These are phyloP conservation scores for Cryptococcus sp. DNA, from an alignment of 1,284 basidiomycete species.

Conservation along the genomic window DNA sequence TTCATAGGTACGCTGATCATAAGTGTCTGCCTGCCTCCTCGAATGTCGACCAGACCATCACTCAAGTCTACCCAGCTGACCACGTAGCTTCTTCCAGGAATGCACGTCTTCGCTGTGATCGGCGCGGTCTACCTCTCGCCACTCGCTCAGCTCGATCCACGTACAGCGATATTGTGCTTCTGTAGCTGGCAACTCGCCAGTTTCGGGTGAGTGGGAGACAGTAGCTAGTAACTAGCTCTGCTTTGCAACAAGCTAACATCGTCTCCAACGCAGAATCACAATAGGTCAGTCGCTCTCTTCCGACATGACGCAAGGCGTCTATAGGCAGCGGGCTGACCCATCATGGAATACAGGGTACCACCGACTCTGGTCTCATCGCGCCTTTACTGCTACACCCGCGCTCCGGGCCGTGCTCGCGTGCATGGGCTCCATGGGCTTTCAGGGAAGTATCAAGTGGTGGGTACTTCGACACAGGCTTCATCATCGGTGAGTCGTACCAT, in stretches of 20 bases:
- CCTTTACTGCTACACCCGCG: slow-evolving; percentile 63
- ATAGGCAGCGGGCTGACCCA: neutral
- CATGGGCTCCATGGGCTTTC: slow-evolving; percentile 70
- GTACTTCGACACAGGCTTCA: slow-evolving; percentile 72
- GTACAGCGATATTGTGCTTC: slow-evolving; percentile 61
- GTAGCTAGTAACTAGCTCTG: too few species aligned
- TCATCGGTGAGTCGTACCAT: slow-evolving; percentile 59
- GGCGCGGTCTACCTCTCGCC: slow-evolving; percentile 62
- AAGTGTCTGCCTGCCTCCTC: neutral
- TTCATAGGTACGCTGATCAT: slow-evolving; percentile 56
- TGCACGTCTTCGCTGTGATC: slow-evolving; percentile 64
- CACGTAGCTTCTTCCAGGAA: slow-evolving; percentile 23
- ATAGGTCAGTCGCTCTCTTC: slow-evolving; percentile 1
- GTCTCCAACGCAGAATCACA: slow-evolving; percentile 9
- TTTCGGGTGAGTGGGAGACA: slow-evolving; percentile 62
- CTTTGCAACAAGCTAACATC: slow-evolving; percentile 4
- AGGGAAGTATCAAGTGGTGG: slow-evolving; percentile 69
- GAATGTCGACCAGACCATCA: neutral
- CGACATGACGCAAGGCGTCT: neutral
- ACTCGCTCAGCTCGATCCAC: slow-evolving; percentile 52
- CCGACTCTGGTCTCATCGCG: slow-evolving; percentile 71
- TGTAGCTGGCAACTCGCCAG: slow-evolving; percentile 69
- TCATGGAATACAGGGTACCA: slow-evolving; percentile 62
- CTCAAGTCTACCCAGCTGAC: neutral
- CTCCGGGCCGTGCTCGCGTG: slow-evolving; percentile 64